These are phyloP conservation scores for Epichloe amarillans DNA, from an alignment of 2,329 filamentous ascomycete genomes.

Conservation along the genomic window DNA sequence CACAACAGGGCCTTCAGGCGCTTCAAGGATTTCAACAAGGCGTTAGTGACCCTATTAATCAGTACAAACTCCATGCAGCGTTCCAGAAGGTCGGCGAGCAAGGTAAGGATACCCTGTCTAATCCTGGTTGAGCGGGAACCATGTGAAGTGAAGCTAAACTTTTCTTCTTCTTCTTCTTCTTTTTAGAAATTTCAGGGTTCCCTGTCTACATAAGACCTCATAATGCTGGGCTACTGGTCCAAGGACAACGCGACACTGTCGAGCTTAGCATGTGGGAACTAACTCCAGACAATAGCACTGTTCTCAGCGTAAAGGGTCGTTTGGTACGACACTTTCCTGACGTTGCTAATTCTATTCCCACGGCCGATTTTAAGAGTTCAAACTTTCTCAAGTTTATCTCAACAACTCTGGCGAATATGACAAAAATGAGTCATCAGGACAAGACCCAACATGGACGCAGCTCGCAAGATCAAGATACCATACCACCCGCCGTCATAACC, in stretches of 20 bases:
- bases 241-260: not conserved
- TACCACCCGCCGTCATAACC: constrained; percentile 34
- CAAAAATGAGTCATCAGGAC: not conserved
- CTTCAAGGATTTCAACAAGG: not conserved
- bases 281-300: not conserved
- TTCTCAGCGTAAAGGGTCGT: not conserved
- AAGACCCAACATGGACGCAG: too few species aligned
- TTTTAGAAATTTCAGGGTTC: not conserved
- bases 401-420: not conserved
- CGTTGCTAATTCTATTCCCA: not conserved
- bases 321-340: not conserved
- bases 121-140: not conserved
- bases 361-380: not conserved
- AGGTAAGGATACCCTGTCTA: not conserved
- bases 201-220: not conserved
- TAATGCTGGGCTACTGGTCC: not conserved
- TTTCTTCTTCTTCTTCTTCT: too few species aligned
- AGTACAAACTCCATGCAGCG: not conserved
- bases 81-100: not conserved
- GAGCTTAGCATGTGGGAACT: not conserved
- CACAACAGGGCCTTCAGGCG: not conserved
- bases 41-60: not conserved
- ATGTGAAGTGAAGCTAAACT: not conserved
- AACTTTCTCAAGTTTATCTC: constrained; percentile 3
- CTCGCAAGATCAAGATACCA: constrained; percentile 14